Evolutionary conservation across 2,329 filamentous ascomycete genomes (phyloP), one percentile per base, ranked within the genome.

Genomic region (Apiospora malaysiana): DNA sequence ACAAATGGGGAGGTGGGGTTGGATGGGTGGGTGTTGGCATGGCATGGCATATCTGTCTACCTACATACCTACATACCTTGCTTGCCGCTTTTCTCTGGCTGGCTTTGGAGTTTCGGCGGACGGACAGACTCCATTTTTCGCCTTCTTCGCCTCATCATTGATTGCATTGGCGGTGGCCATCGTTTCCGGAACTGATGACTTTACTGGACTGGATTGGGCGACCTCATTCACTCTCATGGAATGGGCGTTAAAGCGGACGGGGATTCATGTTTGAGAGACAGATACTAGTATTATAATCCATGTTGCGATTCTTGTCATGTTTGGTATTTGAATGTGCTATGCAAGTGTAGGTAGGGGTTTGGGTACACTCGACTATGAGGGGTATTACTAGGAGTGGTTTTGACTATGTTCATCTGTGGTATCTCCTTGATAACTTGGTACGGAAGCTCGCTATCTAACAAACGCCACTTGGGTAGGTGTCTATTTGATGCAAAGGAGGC

Each of bases 161-260:
- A 32, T 63, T 40, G 56, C 56, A 63, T 63, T 32, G 56, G 56
- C n/a, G 56, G 56, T 32, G 56, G 56, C n/a, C 32, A 32, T 63
- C 21, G 32, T 10, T 51, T n/a, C 27, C 42, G 10, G 42, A 45
- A 16, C 42, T 16, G 42, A 45, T 43, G 42, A 43, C 10, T n/a
- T n/a, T n/a, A n/a, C n/a, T n/a, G n/a, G 10, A 16, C 42, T 45
- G 37, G 32, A n/a, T 32, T 40, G 32, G 32, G n/a, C 32, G 32
- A 16, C 9, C 21, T 63, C 32, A 40, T 56, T 56, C 49, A 56
- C 49, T 51, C 32, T 45, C 56, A 63, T 63, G 56, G 56, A n/a
- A 63, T 23, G 32, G 51, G 56, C 32, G 32, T 40, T n/a, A 32
- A 32, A 63, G 56, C 32, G 56, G 32, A n/a, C 18, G 56, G 32